Percentiles rank a stretch among this genome's conserved stretches.
Conservation (phyloP, 2,329 filamentous ascomycete genomes). For the Metarhizium robertsii region DNA sequence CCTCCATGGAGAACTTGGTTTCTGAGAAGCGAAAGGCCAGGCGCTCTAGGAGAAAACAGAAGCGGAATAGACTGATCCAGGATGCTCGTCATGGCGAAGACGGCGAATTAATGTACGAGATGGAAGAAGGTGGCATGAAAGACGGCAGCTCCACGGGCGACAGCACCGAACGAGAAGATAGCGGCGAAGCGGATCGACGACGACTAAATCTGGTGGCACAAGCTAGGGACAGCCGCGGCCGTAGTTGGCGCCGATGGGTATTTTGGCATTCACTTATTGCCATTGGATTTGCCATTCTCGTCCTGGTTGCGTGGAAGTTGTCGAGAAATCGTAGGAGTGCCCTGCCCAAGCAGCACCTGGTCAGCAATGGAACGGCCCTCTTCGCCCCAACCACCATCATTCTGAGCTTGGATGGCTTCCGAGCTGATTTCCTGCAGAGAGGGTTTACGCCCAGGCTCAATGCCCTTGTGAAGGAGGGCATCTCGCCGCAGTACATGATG, state of each 20-base stretch:
- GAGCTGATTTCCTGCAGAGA: slow-evolving; percentile 82
- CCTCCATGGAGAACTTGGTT: slow-evolving; percentile 39
- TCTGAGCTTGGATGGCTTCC: slow-evolving; percentile 91
- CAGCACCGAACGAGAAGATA: slow-evolving; percentile 51
- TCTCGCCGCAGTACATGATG: slow-evolving; percentile 86
- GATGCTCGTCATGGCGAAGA: slow-evolving; percentile 55
- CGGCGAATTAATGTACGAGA: slow-evolving; percentile 75
- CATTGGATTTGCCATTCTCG: slow-evolving; percentile 45
- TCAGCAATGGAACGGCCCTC: slow-evolving; percentile 76
- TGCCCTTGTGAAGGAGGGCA: slow-evolving; percentile 68
- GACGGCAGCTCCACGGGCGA: slow-evolving; percentile 56
- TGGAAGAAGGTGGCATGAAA: slow-evolving; percentile 71
- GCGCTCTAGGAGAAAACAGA: slow-evolving; percentile 40
- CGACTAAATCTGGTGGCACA: slow-evolving; percentile 39
- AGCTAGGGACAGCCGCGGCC: slow-evolving; percentile 37
- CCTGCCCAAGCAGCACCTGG: slow-evolving; percentile 21
- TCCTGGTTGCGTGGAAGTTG: slow-evolving; percentile 49
- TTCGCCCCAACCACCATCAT: slow-evolving; percentile 90
- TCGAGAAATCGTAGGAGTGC: slow-evolving; percentile 34
- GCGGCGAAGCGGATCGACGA: slow-evolving; percentile 48
- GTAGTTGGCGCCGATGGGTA: slow-evolving; percentile 44
- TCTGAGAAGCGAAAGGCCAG: slow-evolving; percentile 40
- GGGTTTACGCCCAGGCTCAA: slow-evolving; percentile 76
- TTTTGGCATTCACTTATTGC: slow-evolving; percentile 43
- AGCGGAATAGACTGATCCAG: slow-evolving; percentile 41